Evolutionary conservation across 345 rosid species (phyloP), one percentile per base, ranked within the genome.

Genomic region (Hibiscus syriacus): DNA sequence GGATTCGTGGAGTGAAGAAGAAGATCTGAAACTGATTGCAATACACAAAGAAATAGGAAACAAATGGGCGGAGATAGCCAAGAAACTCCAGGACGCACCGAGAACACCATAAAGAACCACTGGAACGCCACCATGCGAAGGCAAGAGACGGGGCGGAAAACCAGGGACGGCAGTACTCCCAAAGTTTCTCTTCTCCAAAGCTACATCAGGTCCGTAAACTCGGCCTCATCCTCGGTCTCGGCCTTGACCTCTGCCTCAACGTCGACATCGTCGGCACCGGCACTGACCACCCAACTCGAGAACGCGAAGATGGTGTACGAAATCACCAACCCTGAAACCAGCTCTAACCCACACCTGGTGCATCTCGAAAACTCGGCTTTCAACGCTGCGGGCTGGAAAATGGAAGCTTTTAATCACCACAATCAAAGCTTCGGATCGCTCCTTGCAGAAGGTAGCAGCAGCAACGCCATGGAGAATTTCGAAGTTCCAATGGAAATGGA

Each of bases 41-140:
- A 75, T 78, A 2, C 96, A 89, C 66, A 86, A 74, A 19, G 72
- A 74, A 52, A 55, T 89, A 4, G 96, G 96, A 2, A 89, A 89
- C 68, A 73, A 43, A 52, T 89, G 96, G 96, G 90, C 92, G 0
- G 92, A 86, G 77, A 89, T 87, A 6, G 87, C 96, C 1, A 72
- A 77, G 29, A 74, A 69, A 43, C 78, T 89, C 19, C 82, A 0
- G 92, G 90, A 2, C 80, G 92, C 5, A 82, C 85, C 0, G 92
- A 89, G 55, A 89, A 89, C 50, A 83, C 85, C 0, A 84, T 80
- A 16, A 85, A 85, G 25, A 85, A 85, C 48, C 89, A 82, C 10
- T 85, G 76, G 79, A 85, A 85, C 3, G 89, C 86, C 6, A 82
- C 89, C 3, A 85, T 80, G 67, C 70, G 89, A 46, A 63, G 84